A percentile compares a stretch with the other conserved stretches of the same genome.
These are phyloP conservation scores for Neostapfia colusana DNA, from an alignment of 176 grass and related monocot species.

Conservation along the genomic window DNA sequence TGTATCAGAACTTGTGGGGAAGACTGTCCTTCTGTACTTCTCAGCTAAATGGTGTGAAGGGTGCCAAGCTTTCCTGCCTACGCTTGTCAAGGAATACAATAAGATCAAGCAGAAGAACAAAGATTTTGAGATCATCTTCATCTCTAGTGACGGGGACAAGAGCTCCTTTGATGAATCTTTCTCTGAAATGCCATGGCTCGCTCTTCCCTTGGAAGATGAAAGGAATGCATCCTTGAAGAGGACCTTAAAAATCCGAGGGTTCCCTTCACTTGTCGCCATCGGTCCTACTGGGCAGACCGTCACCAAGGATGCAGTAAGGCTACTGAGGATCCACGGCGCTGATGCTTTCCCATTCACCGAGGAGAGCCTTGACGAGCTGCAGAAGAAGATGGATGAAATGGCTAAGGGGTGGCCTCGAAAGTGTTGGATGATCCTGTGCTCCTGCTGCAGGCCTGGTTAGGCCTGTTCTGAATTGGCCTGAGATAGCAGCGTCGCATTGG, in stretches of 20 bases:
- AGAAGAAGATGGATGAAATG: slow-evolving; percentile 54
- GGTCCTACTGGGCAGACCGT: slow-evolving; percentile 63
- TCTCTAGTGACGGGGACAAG: slow-evolving; percentile 71
- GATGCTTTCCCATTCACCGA: slow-evolving; percentile 75
- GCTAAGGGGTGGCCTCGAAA: slow-evolving; percentile 68
- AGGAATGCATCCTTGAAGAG: slow-evolving; percentile 49
- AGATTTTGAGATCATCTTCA: slow-evolving; percentile 76
- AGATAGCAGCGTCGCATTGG: too few species aligned
- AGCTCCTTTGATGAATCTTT: slow-evolving; percentile 65
- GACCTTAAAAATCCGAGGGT: slow-evolving; percentile 49
- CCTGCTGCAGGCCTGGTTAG: too few species aligned
- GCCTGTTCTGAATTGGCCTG: too few species aligned
- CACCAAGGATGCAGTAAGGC: slow-evolving; percentile 46
- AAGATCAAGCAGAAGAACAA: slow-evolving; percentile 72
- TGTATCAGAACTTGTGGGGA: slow-evolving; percentile 71
- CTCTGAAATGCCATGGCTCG: slow-evolving; percentile 80
- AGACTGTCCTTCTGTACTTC: slow-evolving; percentile 91
- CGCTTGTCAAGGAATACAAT: slow-evolving; percentile 63
- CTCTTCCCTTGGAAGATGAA: slow-evolving; percentile 70
- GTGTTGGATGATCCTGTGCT: neutral
- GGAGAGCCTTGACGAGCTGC: slow-evolving; percentile 56
- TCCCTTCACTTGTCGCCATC: slow-evolving; percentile 77
- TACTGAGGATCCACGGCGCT: slow-evolving; percentile 53
- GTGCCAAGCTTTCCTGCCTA: slow-evolving; percentile 67
- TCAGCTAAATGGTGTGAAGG: slow-evolving; percentile 68